Conservation (phyloP, 257 asterid species). For the Ligustrum vulgare region DNA sequence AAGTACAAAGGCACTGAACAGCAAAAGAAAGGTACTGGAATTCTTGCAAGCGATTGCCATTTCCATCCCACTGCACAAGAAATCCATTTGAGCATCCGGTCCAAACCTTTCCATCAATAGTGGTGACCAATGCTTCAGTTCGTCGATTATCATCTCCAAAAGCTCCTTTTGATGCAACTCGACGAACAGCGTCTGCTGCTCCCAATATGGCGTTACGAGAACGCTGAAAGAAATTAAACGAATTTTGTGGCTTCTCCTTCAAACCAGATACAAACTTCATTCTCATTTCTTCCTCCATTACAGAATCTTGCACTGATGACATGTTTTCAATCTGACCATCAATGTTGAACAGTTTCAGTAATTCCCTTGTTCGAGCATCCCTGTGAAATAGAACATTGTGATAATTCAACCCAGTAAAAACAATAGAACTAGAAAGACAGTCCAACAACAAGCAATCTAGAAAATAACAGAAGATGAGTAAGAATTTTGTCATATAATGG, state of each 20-base stretch:
- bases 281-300: slow-evolving; percentile 71
- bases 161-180: slow-evolving; percentile 84
- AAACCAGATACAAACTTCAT: slow-evolving; percentile 46
- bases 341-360: slow-evolving; percentile 72
- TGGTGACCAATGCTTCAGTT: slow-evolving; percentile 69
- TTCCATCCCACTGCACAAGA: slow-evolving; percentile 90
- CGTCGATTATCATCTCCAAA: slow-evolving; percentile 82
- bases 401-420: slow-evolving; percentile 20
- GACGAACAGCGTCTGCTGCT: slow-evolving; percentile 98
- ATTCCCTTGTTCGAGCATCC: slow-evolving; percentile 89
- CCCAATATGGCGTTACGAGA: slow-evolving; percentile 93
- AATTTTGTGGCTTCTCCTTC: slow-evolving; percentile 70
- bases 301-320: slow-evolving; percentile 47
- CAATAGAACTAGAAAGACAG: slow-evolving; percentile 16
- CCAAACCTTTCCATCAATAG: slow-evolving; percentile 87
- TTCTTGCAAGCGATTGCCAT: slow-evolving; percentile 78
- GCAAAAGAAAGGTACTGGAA: slow-evolving; percentile 65
- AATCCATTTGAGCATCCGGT: slow-evolving; percentile 85
- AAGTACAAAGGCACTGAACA: slow-evolving; percentile 69
- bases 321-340: slow-evolving; percentile 90
- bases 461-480: background rate
- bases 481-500: slow-evolving; percentile 13
- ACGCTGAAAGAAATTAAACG: slow-evolving; percentile 87
- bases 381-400: slow-evolving; percentile 36
- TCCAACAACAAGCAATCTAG: slow-evolving; percentile 13